phyloP scores from a whole-genome alignment of 2,329 filamentous ascomycete species.

The Exutisphaerella laricina region DNA sequence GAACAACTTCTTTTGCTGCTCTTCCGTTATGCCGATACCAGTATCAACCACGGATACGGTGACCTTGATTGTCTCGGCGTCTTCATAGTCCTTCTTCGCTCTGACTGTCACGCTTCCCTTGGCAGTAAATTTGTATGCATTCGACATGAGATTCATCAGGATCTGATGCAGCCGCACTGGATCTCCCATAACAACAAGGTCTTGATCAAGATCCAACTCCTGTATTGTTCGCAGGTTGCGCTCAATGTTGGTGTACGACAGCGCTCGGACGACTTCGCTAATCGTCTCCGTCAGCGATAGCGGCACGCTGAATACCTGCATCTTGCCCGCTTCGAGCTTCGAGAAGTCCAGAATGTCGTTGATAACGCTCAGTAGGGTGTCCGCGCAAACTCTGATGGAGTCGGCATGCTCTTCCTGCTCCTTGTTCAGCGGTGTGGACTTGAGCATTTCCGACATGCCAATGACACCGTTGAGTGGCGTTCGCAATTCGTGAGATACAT shows the following conservation, averaged over 20 bases:
- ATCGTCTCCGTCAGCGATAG: slow-evolving; percentile 54
- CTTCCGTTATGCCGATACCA: slow-evolving; percentile 80
- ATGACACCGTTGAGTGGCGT: slow-evolving; percentile 52
- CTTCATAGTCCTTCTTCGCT: slow-evolving; percentile 66
- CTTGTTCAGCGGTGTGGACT: slow-evolving; percentile 50
- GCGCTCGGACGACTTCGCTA: slow-evolving; percentile 57
- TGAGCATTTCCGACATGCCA: slow-evolving; percentile 56
- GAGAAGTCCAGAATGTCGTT: slow-evolving; percentile 51
- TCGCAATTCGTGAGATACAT: slow-evolving; percentile 54
- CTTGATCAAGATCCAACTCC: slow-evolving; percentile 49
- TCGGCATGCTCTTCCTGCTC: slow-evolving; percentile 60
- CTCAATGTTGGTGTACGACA: slow-evolving; percentile 59
- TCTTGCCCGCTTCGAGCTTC: slow-evolving; percentile 50
- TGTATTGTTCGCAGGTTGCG: slow-evolving; percentile 56
- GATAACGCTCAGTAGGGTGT: slow-evolving; percentile 49
- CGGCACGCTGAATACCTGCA: slow-evolving; percentile 55
- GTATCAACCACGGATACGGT: slow-evolving; percentile 86
- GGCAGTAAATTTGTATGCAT: slow-evolving; percentile 91
- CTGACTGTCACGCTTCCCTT: slow-evolving; percentile 79
- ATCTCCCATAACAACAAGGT: slow-evolving; percentile 49
- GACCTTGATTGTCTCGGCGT: slow-evolving; percentile 62
- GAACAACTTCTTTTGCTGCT: slow-evolving; percentile 80
- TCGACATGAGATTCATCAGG: slow-evolving; percentile 76
- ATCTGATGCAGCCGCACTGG: slow-evolving; percentile 49
- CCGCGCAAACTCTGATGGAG: slow-evolving; percentile 59